Conservation (phyloP, 2,329 filamentous ascomycete genomes). For the Akanthomyces uredinophilus region DNA sequence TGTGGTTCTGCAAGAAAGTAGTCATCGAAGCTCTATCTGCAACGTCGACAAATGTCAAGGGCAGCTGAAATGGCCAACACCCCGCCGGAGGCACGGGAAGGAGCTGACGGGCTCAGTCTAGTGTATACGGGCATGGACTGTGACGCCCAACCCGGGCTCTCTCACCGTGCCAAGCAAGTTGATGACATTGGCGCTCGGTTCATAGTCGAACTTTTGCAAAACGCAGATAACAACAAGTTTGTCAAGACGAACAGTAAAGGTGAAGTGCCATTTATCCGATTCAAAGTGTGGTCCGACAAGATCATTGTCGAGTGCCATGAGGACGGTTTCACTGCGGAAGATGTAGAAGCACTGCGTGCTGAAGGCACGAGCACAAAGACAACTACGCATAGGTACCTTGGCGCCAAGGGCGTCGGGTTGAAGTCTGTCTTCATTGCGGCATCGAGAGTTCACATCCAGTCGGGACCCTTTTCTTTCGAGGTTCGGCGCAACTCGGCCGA, state of each 20-base stretch:
- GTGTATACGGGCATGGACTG: no score
- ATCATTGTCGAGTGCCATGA: conserved; percentile 46
- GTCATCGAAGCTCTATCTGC: no score
- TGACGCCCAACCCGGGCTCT: no score
- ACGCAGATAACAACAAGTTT: conserved; percentile 39
- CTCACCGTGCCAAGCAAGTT: conserved; percentile 5
- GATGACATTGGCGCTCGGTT: conserved; percentile 14
- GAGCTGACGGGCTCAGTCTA: no score
- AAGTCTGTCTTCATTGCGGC: conserved; percentile 43
- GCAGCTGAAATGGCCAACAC: no score
- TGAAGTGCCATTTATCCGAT: conserved; percentile 26
- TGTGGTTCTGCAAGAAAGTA: no score
- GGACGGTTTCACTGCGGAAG: conserved; percentile 34
- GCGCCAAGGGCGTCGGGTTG: conserved; percentile 45
- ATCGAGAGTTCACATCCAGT: conserved; percentile 34
- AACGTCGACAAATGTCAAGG: no score
- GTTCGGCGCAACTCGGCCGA: conserved; percentile 26
- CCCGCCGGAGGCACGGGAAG: no score
- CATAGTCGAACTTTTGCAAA: conserved; percentile 17
- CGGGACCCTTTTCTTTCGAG: conserved; percentile 34
- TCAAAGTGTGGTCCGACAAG: conserved; percentile 27
- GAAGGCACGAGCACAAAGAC: conserved; percentile 41
- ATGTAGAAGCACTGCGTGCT: conserved; percentile 39
- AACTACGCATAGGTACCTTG: conserved; percentile 34
- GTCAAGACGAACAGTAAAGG: conserved; percentile 15